phyloP scores from a whole-genome alignment of 345 rosid species.

The Gossypium sturtianum region DNA sequence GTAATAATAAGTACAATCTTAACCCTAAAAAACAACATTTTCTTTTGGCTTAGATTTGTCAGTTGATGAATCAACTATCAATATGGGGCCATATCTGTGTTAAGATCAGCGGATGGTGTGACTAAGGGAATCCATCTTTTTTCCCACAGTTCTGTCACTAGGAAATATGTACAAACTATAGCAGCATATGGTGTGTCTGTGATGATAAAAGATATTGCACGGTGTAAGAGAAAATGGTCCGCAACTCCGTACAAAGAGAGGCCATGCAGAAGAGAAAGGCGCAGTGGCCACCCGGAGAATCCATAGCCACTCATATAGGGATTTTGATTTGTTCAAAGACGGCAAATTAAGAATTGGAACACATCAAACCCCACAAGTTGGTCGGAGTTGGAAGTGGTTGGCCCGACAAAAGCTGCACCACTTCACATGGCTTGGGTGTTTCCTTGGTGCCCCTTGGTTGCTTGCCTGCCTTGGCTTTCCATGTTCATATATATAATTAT shows the following conservation, averaged over 20 bases:
- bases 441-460: not conserved
- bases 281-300: constrained; percentile 21
- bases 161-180: not conserved
- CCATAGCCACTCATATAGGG: constrained; percentile 16
- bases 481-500: not conserved
- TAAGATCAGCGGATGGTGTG: not conserved
- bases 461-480: constrained; percentile 6
- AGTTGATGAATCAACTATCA: not conserved
- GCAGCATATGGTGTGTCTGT: not conserved
- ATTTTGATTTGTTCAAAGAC: not conserved
- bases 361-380: constrained; percentile 21
- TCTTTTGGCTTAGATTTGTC: not conserved
- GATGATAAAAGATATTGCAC: constrained; percentile 1
- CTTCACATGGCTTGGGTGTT: constrained; percentile 1
- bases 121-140: not conserved
- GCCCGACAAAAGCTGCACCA: constrained; percentile 40
- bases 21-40: not conserved
- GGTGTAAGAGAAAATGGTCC: not conserved
- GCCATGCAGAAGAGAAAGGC: not conserved
- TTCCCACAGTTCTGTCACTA: not conserved
- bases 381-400: constrained; percentile 47
- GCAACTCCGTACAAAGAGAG: constrained; percentile 26
- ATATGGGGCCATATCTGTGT: not conserved
- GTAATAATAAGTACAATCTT: constrained; percentile 1
- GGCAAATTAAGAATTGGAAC: not conserved